phyloP scores from a whole-genome alignment of 345 rosid species.

The Camelina neglecta region DNA sequence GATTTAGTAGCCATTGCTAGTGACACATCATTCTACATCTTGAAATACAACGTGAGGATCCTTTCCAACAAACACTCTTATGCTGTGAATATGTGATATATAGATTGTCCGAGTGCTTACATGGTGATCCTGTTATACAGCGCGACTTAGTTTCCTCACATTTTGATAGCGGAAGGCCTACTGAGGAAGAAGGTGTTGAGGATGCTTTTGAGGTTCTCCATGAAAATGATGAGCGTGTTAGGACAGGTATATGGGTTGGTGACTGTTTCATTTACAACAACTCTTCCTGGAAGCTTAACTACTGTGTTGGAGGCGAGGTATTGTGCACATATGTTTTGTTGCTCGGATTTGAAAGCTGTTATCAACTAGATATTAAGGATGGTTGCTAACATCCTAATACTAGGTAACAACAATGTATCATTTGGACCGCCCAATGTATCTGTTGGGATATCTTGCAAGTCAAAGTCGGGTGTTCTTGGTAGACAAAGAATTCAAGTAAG shows the following conservation, averaged over 20 bases:
- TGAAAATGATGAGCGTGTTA: slow-evolving; percentile 97
- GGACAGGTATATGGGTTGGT: slow-evolving; percentile 99
- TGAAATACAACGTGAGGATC: slow-evolving; percentile 82
- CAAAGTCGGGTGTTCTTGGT: slow-evolving; percentile 98
- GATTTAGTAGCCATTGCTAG: slow-evolving; percentile 97
- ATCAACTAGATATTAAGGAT: not conserved
- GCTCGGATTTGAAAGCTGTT: slow-evolving; percentile 21
- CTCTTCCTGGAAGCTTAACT: slow-evolving; percentile 97
- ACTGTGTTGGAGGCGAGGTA: slow-evolving; percentile 99
- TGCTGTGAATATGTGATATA: slow-evolving; percentile 2
- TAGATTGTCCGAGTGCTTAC: slow-evolving; percentile 31
- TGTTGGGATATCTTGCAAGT: slow-evolving; percentile 94
- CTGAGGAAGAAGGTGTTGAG: slow-evolving; percentile 97
- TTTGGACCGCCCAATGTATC: slow-evolving; percentile 99
- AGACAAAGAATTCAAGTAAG: slow-evolving; percentile 99
- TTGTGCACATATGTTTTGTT: slow-evolving; percentile 27
- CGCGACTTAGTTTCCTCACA: slow-evolving; percentile 85
- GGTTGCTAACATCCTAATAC: slow-evolving; percentile 22
- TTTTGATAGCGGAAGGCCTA: slow-evolving; percentile 88
- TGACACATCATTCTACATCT: slow-evolving; percentile 94
- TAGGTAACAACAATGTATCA: slow-evolving; percentile 99
- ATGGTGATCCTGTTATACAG: slow-evolving; percentile 52
- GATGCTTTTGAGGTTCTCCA: slow-evolving; percentile 99
- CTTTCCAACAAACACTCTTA: slow-evolving; percentile 13
- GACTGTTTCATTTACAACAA: slow-evolving; percentile 99